Evolutionary conservation across 257 asterid species (phyloP).

Genomic region (Capsicum rhomboideum): DNA sequence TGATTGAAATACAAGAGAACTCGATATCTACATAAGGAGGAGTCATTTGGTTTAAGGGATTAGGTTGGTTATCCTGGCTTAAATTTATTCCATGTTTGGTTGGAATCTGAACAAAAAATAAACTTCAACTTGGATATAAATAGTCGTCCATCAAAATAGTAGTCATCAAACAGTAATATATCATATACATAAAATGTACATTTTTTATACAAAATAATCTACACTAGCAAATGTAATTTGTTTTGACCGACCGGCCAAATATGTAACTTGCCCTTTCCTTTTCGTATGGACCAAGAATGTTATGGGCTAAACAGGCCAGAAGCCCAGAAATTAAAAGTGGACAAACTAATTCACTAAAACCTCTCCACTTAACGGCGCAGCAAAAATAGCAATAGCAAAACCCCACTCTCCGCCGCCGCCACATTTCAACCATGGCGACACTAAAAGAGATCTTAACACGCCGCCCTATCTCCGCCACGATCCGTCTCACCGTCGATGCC

Average conservation of each 20-base stretch:
- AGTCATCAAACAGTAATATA: too few species aligned
- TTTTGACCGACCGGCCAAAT: too few species aligned
- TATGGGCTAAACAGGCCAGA: background rate
- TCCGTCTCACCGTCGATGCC: constrained; percentile 80
- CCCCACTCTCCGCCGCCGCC: background rate
- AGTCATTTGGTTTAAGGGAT: background rate
- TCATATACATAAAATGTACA: too few species aligned
- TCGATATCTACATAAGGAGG: background rate
- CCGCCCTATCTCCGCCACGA: constrained; percentile 84
- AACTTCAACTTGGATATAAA: background rate
- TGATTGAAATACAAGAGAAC: background rate
- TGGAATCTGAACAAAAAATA: background rate
- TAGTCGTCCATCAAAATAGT: background rate
- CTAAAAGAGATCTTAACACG: constrained; percentile 74
- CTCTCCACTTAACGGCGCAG: background rate
- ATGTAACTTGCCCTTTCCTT: too few species aligned
- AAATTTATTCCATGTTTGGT: background rate
- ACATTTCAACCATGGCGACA: constrained; percentile 40
- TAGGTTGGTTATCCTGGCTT: background rate
- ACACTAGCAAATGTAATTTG: too few species aligned
- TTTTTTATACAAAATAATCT: too few species aligned
- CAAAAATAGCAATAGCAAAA: background rate
- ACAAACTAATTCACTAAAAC: background rate
- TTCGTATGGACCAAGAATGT: background rate
- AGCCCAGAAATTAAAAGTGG: background rate